Evolutionary conservation across 2,329 filamentous ascomycete species (phyloP), one percentile per base, ranked within the genome.

Genomic region (Atkinsonella hypoxylon): DNA sequence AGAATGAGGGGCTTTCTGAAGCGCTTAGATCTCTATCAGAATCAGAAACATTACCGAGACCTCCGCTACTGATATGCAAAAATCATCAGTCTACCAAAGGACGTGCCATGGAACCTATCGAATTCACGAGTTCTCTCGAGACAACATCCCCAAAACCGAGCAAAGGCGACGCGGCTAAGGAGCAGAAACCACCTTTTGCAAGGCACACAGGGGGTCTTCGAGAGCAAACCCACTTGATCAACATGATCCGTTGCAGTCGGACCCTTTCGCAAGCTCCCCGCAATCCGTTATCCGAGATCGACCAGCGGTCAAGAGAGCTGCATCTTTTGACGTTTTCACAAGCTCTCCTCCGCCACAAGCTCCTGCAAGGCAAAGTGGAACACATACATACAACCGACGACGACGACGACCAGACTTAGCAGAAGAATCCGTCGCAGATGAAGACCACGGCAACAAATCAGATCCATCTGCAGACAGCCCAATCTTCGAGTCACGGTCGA

Each of bases 211-310:
- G 20, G 11, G 6, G 8, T 17, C 7, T 15, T 40, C 12, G 4
- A n/a, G 10, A 5, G 34, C 32, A 17, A 52, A 34, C 32, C 30
- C 20, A 41, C 26, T 34, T 30, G 44, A 47, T 17, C 20, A n/a
- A 32, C 18, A 39, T 10, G 36, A 41, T 22, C 22, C 47, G 10
- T 47, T 53, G 15, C 54, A 58, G 31, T 61, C 62, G 9, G 64
- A 69, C 52, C 66, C 66, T 1, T 68, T 69, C 47, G 62, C 58
- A 30, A 67, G 63, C 51, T 67, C 66, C n/a, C 63, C 61, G n/a
- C 53, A 26, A 36, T 54, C 52, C 7, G 13, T 32, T 15, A 4
- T 34, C 12, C 13, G 13, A 26, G 40, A 18, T 15, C 32, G 32
- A 9, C 4, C 32, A 17, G 17, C 12, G 9, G 13, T 11, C 13